These are phyloP conservation scores for Acanthamoeba healyi DNA, from an alignment of 208 protist genomes.

Conservation along the genomic window DNA sequence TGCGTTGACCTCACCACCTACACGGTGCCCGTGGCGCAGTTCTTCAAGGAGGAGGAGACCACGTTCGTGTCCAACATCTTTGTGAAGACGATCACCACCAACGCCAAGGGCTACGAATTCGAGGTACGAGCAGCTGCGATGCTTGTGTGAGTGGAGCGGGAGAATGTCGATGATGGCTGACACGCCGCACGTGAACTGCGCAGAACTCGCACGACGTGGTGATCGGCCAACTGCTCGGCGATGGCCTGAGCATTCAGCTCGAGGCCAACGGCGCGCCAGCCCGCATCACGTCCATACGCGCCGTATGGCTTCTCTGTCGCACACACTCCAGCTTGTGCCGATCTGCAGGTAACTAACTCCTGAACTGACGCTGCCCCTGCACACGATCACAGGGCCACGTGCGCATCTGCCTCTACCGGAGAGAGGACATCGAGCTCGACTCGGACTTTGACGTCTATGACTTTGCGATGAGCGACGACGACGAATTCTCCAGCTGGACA, in stretches of 20 bases:
- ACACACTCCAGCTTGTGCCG: too few relatives aligned
- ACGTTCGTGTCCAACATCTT: slow-evolving; percentile 59
- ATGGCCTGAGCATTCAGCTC: not conserved
- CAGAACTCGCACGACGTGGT: slow-evolving; percentile 47
- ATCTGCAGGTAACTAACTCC: too few relatives aligned
- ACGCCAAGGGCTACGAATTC: not conserved
- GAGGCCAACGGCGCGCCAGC: not conserved
- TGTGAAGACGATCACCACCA: not conserved
- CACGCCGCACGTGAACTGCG: too few relatives aligned
- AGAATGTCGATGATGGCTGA: too few relatives aligned
- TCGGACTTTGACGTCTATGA: not conserved
- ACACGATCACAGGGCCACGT: not conserved
- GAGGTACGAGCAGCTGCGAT: not conserved
- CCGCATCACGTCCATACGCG: not conserved
- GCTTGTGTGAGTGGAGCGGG: too few relatives aligned
- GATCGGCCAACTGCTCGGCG: slow-evolving; percentile 3
- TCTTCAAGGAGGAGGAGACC: slow-evolving; percentile 28
- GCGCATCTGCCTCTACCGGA: not conserved
- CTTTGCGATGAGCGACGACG: not conserved
- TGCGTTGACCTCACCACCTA: slow-evolving; percentile 8
- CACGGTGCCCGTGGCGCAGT: slow-evolving; percentile 13
- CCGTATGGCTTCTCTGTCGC: not conserved
- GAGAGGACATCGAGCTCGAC: not conserved
- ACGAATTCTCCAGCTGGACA: not conserved
- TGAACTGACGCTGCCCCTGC: too few relatives aligned